These are phyloP conservation scores for Hanseniaspora singularis DNA, from an alignment of 805 yeast genomes.

Conservation along the genomic window DNA sequence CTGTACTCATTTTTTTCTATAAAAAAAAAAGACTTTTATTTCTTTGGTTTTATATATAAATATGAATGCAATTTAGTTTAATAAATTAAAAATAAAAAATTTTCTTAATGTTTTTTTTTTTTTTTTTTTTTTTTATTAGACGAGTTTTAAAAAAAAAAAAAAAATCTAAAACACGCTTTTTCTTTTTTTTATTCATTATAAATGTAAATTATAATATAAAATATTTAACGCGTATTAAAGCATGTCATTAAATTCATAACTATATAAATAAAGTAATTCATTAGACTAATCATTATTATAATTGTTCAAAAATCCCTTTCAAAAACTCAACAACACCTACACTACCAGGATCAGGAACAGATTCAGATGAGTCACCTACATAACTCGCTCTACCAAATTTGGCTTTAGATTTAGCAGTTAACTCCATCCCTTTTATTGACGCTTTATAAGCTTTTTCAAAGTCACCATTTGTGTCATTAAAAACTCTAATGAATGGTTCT, in stretches of 20 bases:
- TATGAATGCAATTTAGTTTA: neutral
- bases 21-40: neutral
- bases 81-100: too few species aligned
- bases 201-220: too few species aligned
- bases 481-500: constrained; percentile 68
- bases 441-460: constrained; percentile 51
- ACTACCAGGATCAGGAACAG: constrained; percentile 89
- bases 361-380: constrained; percentile 54
- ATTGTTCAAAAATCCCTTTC: constrained; percentile 27
- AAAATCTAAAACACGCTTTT: too few species aligned
- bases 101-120: too few species aligned
- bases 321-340: constrained; percentile 58
- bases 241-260: too few species aligned
- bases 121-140: neutral
- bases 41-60: too few species aligned
- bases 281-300: too few species aligned
- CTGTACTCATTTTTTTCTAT: constrained; percentile 24
- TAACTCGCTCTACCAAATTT: constrained; percentile 90
- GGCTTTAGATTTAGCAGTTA: constrained; percentile 64
- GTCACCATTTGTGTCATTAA: constrained; percentile 37
- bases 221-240: too few species aligned
- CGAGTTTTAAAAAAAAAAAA: too few species aligned
- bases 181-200: neutral
- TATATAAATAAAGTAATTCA: too few species aligned
- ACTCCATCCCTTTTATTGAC: constrained; percentile 63